Evolutionary conservation across 163 green algal genomes (phyloP).

Genomic region (Chlamydomonas reinhardtii): DNA sequence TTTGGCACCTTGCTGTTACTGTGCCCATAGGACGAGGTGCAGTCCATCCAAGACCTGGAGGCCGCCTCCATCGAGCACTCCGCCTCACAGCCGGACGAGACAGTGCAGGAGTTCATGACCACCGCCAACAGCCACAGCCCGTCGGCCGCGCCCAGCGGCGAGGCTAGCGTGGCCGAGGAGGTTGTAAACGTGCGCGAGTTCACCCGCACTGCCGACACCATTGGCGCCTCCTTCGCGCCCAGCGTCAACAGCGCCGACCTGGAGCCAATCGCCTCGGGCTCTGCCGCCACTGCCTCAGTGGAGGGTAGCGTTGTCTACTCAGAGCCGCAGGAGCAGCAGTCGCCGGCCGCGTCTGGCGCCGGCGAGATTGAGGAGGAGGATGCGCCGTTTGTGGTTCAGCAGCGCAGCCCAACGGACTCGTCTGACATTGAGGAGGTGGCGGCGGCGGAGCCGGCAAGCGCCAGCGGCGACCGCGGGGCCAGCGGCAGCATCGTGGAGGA

Average conservation of each 20-base stretch:
- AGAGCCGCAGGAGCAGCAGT: neutral
- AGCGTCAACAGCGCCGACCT: conserved; percentile 25
- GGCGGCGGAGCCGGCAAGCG: neutral
- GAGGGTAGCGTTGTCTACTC: neutral
- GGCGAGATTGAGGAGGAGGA: conserved; percentile 2
- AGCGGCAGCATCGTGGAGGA: neutral
- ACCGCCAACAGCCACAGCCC: conserved; percentile 2
- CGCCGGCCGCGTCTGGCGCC: too few relatives aligned
- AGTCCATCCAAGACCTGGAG: neutral
- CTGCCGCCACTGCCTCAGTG: neutral
- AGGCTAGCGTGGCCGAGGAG: neutral
- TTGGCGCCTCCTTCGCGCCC: neutral
- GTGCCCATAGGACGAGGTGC: neutral
- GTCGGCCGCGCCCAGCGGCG: neutral
- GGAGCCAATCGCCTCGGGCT: neutral
- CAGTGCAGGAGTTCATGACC: conserved; percentile 15
- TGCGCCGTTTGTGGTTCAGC: neutral
- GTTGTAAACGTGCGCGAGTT: neutral
- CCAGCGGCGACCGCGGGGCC: neutral
- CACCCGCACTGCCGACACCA: neutral
- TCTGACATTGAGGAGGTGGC: neutral
- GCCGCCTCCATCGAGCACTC: neutral
- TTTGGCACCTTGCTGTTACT: too few relatives aligned
- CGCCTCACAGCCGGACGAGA: neutral
- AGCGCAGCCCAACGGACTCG: neutral